These are phyloP conservation scores for Antarctomyces pellizariae DNA, from an alignment of 495 filamentous ascomycete genomes.

Conservation along the genomic window DNA sequence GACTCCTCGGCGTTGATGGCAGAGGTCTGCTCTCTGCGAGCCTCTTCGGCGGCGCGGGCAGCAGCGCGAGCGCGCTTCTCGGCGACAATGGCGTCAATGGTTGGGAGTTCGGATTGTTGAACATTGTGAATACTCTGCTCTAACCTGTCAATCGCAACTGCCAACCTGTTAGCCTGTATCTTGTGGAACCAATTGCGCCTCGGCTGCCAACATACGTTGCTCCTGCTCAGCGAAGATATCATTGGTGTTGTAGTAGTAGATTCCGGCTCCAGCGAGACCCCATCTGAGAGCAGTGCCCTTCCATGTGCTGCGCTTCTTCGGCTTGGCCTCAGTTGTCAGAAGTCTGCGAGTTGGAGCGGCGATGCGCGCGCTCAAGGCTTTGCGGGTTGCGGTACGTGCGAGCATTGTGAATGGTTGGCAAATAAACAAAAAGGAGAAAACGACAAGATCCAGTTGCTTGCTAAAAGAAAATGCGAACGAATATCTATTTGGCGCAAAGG, in stretches of 20 bases:
- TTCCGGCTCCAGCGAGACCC: conserved; percentile 47
- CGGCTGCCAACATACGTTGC: conserved; percentile 28
- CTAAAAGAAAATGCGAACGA: too few species aligned
- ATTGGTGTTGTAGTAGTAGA: conserved; percentile 89
- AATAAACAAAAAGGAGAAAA: too few species aligned
- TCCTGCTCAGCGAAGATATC: conserved; percentile 67
- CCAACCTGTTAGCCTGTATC: conserved; percentile 1
- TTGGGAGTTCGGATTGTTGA: conserved; percentile 18
- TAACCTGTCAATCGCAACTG: conserved; percentile 8
- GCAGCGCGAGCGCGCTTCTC: conserved; percentile 22
- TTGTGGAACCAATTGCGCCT: conserved; percentile 1
- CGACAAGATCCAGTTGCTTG: too few species aligned
- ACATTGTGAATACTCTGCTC: conserved; percentile 10
- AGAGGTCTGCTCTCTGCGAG: conserved; percentile 9
- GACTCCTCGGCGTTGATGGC: conserved; percentile 8
- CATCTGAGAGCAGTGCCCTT: conserved; percentile 51
- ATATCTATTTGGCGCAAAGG: too few species aligned
- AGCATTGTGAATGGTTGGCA: too few species aligned
- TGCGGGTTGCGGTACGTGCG: too few species aligned
- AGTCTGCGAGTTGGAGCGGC: conserved; percentile 33
- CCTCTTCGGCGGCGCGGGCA: conserved; percentile 10
- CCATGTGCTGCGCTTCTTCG: conserved; percentile 51
- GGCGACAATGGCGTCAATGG: conserved; percentile 25
- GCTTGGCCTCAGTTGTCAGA: conserved; percentile 41
- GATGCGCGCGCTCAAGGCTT: too few species aligned